Evolutionary conservation across 345 rosid genomes (phyloP).

Genomic region (Acer yangbiense): DNA sequence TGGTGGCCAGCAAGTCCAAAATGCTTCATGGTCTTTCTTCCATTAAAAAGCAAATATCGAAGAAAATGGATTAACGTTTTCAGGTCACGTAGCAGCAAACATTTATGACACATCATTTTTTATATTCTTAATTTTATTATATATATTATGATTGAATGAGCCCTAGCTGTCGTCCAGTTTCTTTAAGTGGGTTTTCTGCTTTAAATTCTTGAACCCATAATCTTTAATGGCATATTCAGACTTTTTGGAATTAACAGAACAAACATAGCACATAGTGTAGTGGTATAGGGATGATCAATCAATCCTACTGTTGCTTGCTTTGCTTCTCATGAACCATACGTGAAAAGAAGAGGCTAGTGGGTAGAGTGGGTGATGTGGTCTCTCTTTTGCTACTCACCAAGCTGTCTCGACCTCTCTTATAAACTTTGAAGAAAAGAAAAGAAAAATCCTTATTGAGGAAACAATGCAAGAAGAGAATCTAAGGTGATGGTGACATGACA

Average conservation of each 20-base stretch:
- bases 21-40: conserved; percentile 27
- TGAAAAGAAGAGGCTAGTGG: not conserved
- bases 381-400: not conserved
- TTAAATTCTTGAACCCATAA: conserved; percentile 12
- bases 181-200: not conserved
- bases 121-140: too few relatives aligned
- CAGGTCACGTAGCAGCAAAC: conserved; percentile 1
- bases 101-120: conserved; percentile 4
- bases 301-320: not conserved
- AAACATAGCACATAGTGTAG: not conserved
- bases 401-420: conserved; percentile 10
- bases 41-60: conserved; percentile 15
- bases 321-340: too few relatives aligned
- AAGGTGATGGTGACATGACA: conserved; percentile 47
- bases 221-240: not conserved
- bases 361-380: not conserved
- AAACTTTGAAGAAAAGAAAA: conserved; percentile 17
- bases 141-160: not conserved
- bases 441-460: conserved; percentile 34
- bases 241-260: not conserved
- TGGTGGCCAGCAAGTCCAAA: conserved; percentile 17
- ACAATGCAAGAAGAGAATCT: conserved; percentile 36
- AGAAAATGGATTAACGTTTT: conserved; percentile 16
- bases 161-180: too few relatives aligned
- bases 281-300: not conserved